Evolutionary conservation across 495 filamentous ascomycete species (phyloP).

Genomic region (Cladorrhinum samala): DNA sequence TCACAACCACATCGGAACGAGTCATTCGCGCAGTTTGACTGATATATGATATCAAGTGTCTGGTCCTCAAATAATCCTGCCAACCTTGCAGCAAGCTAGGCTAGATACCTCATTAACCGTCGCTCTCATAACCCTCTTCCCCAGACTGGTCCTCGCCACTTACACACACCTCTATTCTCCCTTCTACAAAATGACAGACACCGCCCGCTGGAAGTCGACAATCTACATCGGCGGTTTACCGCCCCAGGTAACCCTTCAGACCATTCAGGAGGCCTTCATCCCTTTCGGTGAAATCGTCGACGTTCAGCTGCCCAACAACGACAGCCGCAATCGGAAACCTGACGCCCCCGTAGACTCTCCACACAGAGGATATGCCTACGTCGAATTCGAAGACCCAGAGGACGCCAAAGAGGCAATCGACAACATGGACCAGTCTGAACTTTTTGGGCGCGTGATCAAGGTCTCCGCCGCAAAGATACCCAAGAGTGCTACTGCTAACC

Average conservation of each 20-base stretch:
- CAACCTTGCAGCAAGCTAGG: too few species aligned
- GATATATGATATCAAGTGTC: too few species aligned
- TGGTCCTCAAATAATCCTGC: too few species aligned
- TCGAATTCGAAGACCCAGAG: constrained; percentile 80
- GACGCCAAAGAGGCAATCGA: constrained; percentile 95
- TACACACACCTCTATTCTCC: neutral
- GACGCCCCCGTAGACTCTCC: constrained; percentile 45
- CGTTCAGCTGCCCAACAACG: constrained; percentile 80
- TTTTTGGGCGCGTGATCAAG: constrained; percentile 89
- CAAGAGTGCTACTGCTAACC: constrained; percentile 73
- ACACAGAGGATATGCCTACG: constrained; percentile 92
- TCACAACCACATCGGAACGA: too few species aligned
- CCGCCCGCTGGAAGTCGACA: constrained; percentile 78
- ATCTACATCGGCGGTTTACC: constrained; percentile 89
- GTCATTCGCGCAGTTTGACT: too few species aligned
- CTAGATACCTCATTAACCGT: too few species aligned
- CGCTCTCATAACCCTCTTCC: neutral
- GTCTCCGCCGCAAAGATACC: constrained; percentile 88
- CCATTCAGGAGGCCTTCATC: constrained; percentile 84
- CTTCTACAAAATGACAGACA: constrained; percentile 62
- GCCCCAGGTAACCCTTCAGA: constrained; percentile 62
- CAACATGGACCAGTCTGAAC: constrained; percentile 96
- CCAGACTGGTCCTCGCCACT: neutral
- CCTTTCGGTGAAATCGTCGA: constrained; percentile 94
- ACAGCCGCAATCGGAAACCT: constrained; percentile 56